phyloP scores from a whole-genome alignment of 2,329 filamentous ascomycete species.

The Chaetomium strumarium region DNA sequence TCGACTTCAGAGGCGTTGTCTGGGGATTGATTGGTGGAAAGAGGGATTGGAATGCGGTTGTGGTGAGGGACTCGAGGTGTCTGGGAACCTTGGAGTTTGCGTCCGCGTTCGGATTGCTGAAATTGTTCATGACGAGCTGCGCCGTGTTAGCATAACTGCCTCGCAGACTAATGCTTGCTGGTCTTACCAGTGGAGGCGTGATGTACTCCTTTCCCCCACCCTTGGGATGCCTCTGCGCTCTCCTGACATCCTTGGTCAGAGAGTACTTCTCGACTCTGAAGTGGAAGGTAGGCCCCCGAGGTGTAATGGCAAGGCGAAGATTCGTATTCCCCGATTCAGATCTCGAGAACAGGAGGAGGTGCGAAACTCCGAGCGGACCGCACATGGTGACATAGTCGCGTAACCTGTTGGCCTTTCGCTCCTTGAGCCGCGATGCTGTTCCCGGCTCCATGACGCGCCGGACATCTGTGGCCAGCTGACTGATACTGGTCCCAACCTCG shows the following conservation, averaged over 20 bases:
- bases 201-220: constrained; percentile 80
- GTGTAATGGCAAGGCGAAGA: constrained; percentile 78
- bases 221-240: constrained; percentile 74
- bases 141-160: constrained; percentile 24
- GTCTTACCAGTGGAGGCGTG: constrained; percentile 68
- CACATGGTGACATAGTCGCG: constrained; percentile 95
- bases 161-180: neutral
- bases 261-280: constrained; percentile 95
- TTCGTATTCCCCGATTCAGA: constrained; percentile 90
- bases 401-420: constrained; percentile 80
- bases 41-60: constrained; percentile 90
- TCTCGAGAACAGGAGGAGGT: constrained; percentile 87
- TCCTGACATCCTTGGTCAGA: constrained; percentile 82
- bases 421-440: constrained; percentile 82
- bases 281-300: constrained; percentile 85
- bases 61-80: constrained; percentile 87
- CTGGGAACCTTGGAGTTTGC: constrained; percentile 71
- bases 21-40: constrained; percentile 96
- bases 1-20: constrained; percentile 81
- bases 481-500: constrained; percentile 85
- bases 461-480: constrained; percentile 86
- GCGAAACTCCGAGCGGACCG: constrained; percentile 85
- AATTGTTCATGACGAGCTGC: constrained; percentile 96
- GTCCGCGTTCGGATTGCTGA: constrained; percentile 59
- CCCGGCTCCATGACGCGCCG: constrained; percentile 93